Percentiles rank a stretch among this genome's conserved stretches.
phyloP scores from a whole-genome alignment of 441 rosid species.

The Flueggea neowawraea region DNA sequence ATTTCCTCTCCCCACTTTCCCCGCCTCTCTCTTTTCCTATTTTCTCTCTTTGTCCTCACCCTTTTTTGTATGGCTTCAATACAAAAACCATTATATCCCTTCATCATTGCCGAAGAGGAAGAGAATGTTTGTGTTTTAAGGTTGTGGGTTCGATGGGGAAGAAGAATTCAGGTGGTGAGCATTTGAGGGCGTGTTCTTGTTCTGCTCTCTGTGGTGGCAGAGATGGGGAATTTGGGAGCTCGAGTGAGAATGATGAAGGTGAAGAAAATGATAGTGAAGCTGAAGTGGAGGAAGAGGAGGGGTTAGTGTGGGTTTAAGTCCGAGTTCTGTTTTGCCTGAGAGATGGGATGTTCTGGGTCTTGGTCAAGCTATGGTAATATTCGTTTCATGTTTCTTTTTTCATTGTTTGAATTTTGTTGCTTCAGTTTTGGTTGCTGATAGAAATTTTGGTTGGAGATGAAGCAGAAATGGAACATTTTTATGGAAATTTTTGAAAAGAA shows the following conservation, averaged over 20 bases:
- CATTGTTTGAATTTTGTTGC: neutral
- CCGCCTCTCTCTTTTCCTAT: slow-evolving; percentile 33
- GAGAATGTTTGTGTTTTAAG: too few species aligned
- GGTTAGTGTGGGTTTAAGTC: slow-evolving; percentile 11
- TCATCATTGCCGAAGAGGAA: slow-evolving; percentile 1
- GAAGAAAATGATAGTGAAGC: slow-evolving; percentile 18
- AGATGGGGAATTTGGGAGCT: slow-evolving; percentile 12
- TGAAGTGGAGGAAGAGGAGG: slow-evolving; percentile 36
- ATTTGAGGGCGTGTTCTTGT: slow-evolving; percentile 25
- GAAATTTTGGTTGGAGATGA: too few species aligned
- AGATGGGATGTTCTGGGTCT: slow-evolving; percentile 95
- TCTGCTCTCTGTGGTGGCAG: slow-evolving; percentile 15
- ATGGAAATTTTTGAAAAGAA: too few species aligned
- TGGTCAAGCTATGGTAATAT: slow-evolving; percentile 91
- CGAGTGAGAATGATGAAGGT: neutral
- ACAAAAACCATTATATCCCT: neutral
- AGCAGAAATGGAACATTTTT: too few species aligned
- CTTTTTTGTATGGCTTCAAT: slow-evolving; percentile 32
- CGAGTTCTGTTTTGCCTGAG: slow-evolving; percentile 51
- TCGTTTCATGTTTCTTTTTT: neutral
- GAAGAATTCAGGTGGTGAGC: slow-evolving; percentile 10
- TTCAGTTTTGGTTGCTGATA: neutral
- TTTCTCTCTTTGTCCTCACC: slow-evolving; percentile 33
- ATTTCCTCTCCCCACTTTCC: slow-evolving; percentile 7
- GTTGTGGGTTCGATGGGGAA: slow-evolving; percentile 4